These are phyloP conservation scores for Lotus japonicus DNA, from an alignment of 306 rosid species.

Conservation along the genomic window DNA sequence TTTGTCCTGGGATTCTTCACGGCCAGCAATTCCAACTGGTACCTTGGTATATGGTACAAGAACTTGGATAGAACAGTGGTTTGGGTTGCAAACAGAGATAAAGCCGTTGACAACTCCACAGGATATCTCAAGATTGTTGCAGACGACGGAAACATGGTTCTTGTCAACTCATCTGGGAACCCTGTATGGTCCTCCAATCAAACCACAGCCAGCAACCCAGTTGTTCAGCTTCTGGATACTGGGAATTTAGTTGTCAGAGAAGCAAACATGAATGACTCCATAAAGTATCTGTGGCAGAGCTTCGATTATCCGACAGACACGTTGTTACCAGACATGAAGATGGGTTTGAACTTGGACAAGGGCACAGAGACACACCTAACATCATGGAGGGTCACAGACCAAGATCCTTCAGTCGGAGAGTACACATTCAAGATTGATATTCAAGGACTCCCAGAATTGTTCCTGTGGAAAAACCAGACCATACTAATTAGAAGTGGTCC, in stretches of 20 bases:
- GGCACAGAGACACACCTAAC: slow-evolving; percentile 31
- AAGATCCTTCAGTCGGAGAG: slow-evolving; percentile 50
- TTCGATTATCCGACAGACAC: slow-evolving; percentile 60
- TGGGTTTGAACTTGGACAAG: slow-evolving; percentile 46
- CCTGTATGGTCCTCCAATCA: slow-evolving; percentile 42
- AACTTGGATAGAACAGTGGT: slow-evolving; percentile 26
- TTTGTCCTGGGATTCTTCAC: slow-evolving; percentile 52
- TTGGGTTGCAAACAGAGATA: slow-evolving; percentile 73
- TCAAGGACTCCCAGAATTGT: slow-evolving; percentile 50
- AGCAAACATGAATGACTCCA: not conserved
- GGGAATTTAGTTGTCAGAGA: slow-evolving; percentile 50
- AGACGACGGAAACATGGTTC: slow-evolving; percentile 24
- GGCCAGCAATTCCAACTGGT: not conserved
- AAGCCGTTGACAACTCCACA: slow-evolving; percentile 17
- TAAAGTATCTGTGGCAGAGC: slow-evolving; percentile 53
- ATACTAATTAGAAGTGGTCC: slow-evolving; percentile 46
- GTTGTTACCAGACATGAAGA: slow-evolving; percentile 56
- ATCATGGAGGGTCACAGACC: slow-evolving; percentile 37
- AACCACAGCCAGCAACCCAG: slow-evolving; percentile 18
- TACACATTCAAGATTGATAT: slow-evolving; percentile 31
- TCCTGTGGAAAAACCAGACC: not conserved
- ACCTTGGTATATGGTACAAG: slow-evolving; percentile 57
- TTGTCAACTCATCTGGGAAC: slow-evolving; percentile 13
- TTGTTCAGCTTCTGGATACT: slow-evolving; percentile 43
- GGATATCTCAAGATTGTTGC: slow-evolving; percentile 33